Conservation (phyloP, 2,329 filamentous ascomycete species). For the Colletotrichum scovillei region DNA sequence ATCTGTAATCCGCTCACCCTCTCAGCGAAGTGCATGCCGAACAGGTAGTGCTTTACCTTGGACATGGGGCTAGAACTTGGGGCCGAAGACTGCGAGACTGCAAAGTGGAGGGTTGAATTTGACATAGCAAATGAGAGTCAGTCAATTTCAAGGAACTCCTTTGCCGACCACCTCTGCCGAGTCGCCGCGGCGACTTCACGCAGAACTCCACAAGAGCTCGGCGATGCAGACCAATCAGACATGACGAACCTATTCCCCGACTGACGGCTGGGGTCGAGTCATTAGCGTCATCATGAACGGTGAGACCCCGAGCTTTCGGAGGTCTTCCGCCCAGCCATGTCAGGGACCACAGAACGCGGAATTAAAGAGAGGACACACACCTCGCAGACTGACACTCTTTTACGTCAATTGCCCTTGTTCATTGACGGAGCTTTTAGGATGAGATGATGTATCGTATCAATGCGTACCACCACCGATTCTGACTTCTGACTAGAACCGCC, state of each 20-base stretch:
- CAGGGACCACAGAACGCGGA: constrained; percentile 14
- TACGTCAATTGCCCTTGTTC: background rate
- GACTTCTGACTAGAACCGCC: background rate
- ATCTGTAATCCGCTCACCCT: background rate
- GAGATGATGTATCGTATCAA: constrained; percentile 10
- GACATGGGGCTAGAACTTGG: background rate
- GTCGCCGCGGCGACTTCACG: background rate
- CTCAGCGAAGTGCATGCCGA: background rate
- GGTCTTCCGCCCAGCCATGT: constrained; percentile 9
- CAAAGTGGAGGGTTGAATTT: constrained; percentile 3
- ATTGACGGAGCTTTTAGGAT: background rate
- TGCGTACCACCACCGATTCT: background rate
- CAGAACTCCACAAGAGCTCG: constrained; percentile 23
- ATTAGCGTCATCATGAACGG: constrained; percentile 12
- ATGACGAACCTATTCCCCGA: background rate
- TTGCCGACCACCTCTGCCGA: constrained; percentile 33
- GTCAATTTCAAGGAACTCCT: constrained; percentile 1
- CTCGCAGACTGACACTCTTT: background rate
- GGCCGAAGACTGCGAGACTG: background rate
- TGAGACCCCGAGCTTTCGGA: background rate
- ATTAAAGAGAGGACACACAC: background rate
- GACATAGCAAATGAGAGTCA: constrained; percentile 32
- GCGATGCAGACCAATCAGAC: constrained; percentile 1
- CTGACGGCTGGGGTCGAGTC: constrained; percentile 18
- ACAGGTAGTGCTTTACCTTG: background rate